A percentile compares a stretch with the other conserved stretches of the same genome.
Evolutionary conservation across 2,329 filamentous ascomycete species (phyloP).

Genomic region (Alternaria ventricosa): DNA sequence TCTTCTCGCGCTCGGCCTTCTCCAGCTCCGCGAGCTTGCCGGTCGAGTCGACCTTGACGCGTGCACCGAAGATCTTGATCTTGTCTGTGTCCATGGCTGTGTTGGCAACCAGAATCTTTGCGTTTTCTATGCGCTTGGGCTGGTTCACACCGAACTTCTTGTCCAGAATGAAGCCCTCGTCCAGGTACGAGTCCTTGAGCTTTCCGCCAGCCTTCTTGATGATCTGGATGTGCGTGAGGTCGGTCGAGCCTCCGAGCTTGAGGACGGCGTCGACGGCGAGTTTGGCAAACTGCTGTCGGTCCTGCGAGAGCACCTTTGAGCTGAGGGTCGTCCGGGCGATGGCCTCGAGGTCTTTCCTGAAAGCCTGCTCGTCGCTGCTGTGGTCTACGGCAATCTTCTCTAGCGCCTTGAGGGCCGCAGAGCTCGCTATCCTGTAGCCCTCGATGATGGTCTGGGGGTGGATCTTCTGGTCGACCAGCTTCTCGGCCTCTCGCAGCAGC

Average conservation of each 20-base stretch:
- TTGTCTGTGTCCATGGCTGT: conserved; percentile 99
- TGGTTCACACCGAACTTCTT: conserved; percentile 99
- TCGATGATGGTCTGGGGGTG: conserved; percentile 99
- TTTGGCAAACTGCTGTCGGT: conserved; percentile 87
- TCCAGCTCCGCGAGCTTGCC: conserved; percentile 98
- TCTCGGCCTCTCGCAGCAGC: conserved; percentile 93
- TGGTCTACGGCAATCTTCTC: conserved; percentile 87
- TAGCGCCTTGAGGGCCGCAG: conserved; percentile 82
- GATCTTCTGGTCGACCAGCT: conserved; percentile 97
- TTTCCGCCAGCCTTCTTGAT: conserved; percentile 99
- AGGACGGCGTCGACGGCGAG: conserved; percentile 92
- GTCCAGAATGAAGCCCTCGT: conserved; percentile 97
- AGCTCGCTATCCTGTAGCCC: conserved; percentile 95
- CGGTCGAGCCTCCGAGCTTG: conserved; percentile 85
- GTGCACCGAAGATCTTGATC: conserved; percentile 98
- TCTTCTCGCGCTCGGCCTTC: conserved; percentile 98
- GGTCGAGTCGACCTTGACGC: conserved; percentile 95
- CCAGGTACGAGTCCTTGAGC: conserved; percentile 94
- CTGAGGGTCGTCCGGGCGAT: conserved; percentile 96
- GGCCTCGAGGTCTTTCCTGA: conserved; percentile 85
- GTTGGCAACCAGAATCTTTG: conserved; percentile 97
- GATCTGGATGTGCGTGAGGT: conserved; percentile 97
- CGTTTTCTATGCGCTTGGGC: conserved; percentile 95
- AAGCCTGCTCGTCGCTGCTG: conserved; percentile 80
- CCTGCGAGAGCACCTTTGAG: conserved; percentile 95